Evolutionary conservation across 805 yeast species (phyloP).

Genomic region (Ogataea salicorniae): DNA sequence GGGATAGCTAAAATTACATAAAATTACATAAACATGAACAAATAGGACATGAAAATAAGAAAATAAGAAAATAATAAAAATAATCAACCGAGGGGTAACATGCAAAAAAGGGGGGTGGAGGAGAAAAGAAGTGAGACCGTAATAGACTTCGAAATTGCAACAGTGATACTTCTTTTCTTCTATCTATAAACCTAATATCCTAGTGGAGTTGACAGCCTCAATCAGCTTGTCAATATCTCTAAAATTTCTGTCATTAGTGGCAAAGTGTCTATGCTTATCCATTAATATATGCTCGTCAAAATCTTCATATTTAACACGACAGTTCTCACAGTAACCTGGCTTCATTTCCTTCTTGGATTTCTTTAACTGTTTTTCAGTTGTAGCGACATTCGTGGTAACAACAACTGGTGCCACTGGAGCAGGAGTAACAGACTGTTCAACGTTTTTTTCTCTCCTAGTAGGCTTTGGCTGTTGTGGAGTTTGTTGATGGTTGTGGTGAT

Average conservation of each 20-base stretch:
- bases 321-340: conserved; percentile 91
- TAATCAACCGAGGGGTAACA: too few species aligned
- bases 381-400: not conserved
- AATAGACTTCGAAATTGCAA: too few species aligned
- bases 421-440: not conserved
- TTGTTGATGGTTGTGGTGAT: not conserved
- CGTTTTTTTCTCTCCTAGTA: not conserved
- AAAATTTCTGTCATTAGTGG: conserved; percentile 66
- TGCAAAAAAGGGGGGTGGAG: too few species aligned
- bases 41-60: not conserved
- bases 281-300: conserved; percentile 71
- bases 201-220: conserved; percentile 32
- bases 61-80: not conserved
- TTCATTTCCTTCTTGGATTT: conserved; percentile 23
- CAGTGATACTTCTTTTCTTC: too few species aligned
- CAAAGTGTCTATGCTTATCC: conserved; percentile 73
- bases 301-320: conserved; percentile 76
- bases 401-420: too few species aligned
- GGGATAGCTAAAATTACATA: conserved; percentile 26
- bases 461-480: conserved; percentile 1
- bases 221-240: conserved; percentile 72
- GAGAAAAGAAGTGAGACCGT: too few species aligned
- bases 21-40: not conserved
- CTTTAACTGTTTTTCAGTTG: not conserved
- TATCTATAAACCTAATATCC: conserved; percentile 18